Evolutionary conservation across 768 basidiomycete genomes (phyloP).

Genomic region (Brasilioporus rufonigricans): DNA sequence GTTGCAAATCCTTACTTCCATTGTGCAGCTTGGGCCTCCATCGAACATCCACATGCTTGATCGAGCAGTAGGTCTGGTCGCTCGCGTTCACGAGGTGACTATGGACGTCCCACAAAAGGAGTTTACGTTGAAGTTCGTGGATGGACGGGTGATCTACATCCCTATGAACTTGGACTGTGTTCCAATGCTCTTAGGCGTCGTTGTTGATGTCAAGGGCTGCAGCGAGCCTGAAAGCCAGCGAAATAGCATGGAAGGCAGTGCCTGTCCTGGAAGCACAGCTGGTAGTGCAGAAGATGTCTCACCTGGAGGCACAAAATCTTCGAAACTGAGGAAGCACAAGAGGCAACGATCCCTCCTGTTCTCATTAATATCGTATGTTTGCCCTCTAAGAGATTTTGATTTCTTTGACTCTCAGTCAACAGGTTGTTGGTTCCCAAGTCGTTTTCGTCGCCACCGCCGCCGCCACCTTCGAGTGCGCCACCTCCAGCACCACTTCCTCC

Average conservation of each 20-base stretch:
- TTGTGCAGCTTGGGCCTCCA: slow-evolving; percentile 54
- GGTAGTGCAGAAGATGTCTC: slow-evolving; percentile 20
- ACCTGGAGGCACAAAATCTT: slow-evolving; percentile 19
- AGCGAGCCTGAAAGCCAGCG: slow-evolving; percentile 34
- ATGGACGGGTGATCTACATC: slow-evolving; percentile 52
- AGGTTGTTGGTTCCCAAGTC: slow-evolving; percentile 34
- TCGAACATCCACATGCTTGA: slow-evolving; percentile 56
- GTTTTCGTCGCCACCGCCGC: slow-evolving; percentile 21
- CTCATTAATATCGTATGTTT: slow-evolving; percentile 59
- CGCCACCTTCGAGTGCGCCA: slow-evolving; percentile 24
- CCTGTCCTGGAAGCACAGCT: slow-evolving; percentile 17
- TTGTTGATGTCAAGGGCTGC: slow-evolving; percentile 51
- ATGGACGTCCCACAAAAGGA: slow-evolving; percentile 53
- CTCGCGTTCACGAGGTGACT: slow-evolving; percentile 54
- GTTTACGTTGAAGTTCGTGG: slow-evolving; percentile 55
- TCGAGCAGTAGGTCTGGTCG: slow-evolving; percentile 54
- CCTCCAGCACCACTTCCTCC: slow-evolving; percentile 31
- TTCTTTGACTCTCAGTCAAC: slow-evolving; percentile 3
- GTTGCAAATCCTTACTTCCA: slow-evolving; percentile 44
- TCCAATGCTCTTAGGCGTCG: slow-evolving; percentile 47
- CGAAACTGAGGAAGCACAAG: slow-evolving; percentile 52
- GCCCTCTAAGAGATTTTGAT: background rate
- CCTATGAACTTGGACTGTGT: slow-evolving; percentile 42
- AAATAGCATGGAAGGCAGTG: slow-evolving; percentile 32
- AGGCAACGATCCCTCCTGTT: slow-evolving; percentile 70